These are phyloP conservation scores for Pestalotiopsis sp. DNA, from an alignment of 2,329 filamentous ascomycete species.

Conservation along the genomic window DNA sequence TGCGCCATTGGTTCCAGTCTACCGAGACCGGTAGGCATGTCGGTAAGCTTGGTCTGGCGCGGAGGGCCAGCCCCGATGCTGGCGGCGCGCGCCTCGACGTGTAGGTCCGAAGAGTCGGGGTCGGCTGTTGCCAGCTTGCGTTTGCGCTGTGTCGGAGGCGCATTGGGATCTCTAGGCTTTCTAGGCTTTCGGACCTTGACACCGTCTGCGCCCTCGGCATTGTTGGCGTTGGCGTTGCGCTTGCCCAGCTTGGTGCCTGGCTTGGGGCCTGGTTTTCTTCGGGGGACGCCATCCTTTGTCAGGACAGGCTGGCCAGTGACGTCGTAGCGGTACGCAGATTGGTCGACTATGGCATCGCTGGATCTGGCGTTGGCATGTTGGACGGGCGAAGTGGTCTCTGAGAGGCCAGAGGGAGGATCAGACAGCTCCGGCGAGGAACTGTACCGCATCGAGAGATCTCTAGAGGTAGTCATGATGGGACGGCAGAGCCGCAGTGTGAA, in stretches of 20 bases:
- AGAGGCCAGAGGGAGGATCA: constrained; percentile 33
- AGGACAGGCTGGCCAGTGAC: constrained; percentile 42
- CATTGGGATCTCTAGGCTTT: constrained; percentile 62
- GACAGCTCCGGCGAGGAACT: constrained; percentile 35
- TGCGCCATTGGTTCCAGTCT: constrained; percentile 39
- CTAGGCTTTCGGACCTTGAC: constrained; percentile 53
- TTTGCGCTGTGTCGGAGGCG: constrained; percentile 55
- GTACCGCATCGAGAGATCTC: constrained; percentile 24
- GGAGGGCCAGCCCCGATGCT: constrained; percentile 25
- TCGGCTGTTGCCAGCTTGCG: constrained; percentile 49
- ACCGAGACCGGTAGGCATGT: constrained; percentile 29
- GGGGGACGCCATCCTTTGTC: constrained; percentile 58
- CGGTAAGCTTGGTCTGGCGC: constrained; percentile 42
- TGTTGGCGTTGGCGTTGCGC: constrained; percentile 37
- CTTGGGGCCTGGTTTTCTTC: constrained; percentile 68
- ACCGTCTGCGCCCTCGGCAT: constrained; percentile 39
- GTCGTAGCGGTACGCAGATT: constrained; percentile 32
- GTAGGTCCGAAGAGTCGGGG: constrained; percentile 26
- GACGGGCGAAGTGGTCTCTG: constrained; percentile 28
- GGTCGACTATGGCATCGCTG: constrained; percentile 33
- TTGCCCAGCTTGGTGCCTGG: constrained; percentile 57
- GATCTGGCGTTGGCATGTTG: constrained; percentile 22
- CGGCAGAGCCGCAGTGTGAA: constrained; percentile 19
- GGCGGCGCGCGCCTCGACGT: constrained; percentile 22
- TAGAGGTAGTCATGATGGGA: constrained; percentile 19